A percentile compares a stretch with the other conserved stretches of the same genome.
phyloP scores from a whole-genome alignment of 1,139 yeast species.

The Suhomyces bribrorum region DNA sequence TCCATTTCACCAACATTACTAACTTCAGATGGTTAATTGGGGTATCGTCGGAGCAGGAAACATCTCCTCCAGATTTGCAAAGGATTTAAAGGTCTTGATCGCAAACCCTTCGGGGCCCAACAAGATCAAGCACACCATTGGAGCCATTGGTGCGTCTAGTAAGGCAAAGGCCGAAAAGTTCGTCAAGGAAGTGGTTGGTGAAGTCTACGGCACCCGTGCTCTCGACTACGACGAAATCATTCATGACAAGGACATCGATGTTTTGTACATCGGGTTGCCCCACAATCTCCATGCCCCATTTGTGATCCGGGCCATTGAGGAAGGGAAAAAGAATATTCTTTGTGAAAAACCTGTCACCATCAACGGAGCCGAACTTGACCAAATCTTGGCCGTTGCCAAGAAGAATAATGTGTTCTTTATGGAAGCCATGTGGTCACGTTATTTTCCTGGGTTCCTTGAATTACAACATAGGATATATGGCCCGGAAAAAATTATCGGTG shows the following conservation, averaged over 20 bases:
- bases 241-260: slow-evolving; percentile 46
- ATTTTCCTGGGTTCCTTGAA: slow-evolving; percentile 51
- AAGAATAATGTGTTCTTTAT: slow-evolving; percentile 49
- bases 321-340: slow-evolving; percentile 55
- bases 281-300: slow-evolving; percentile 56
- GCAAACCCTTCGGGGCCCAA: slow-evolving; percentile 24
- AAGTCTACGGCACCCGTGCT: slow-evolving; percentile 12
- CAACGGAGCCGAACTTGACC: slow-evolving; percentile 48
- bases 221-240: slow-evolving; percentile 37
- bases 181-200: slow-evolving; percentile 22
- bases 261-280: slow-evolving; percentile 62
- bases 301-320: slow-evolving; percentile 48
- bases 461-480: slow-evolving; percentile 41
- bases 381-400: slow-evolving; percentile 47
- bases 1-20: slow-evolving; percentile 1
- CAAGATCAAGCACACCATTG: slow-evolving; percentile 29
- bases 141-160: slow-evolving; percentile 35
- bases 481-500: slow-evolving; percentile 49
- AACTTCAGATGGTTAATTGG: slow-evolving; percentile 27
- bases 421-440: slow-evolving; percentile 71
- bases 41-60: slow-evolving; percentile 52
- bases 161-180: slow-evolving; percentile 30
- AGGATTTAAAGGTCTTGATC: slow-evolving; percentile 31
- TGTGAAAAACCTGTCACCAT: slow-evolving; percentile 66
- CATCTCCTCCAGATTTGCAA: slow-evolving; percentile 41